These are phyloP conservation scores for Polytrichum commune DNA, from an alignment of 225 moss, liverwort and hornwort genomes.

Conservation along the genomic window DNA sequence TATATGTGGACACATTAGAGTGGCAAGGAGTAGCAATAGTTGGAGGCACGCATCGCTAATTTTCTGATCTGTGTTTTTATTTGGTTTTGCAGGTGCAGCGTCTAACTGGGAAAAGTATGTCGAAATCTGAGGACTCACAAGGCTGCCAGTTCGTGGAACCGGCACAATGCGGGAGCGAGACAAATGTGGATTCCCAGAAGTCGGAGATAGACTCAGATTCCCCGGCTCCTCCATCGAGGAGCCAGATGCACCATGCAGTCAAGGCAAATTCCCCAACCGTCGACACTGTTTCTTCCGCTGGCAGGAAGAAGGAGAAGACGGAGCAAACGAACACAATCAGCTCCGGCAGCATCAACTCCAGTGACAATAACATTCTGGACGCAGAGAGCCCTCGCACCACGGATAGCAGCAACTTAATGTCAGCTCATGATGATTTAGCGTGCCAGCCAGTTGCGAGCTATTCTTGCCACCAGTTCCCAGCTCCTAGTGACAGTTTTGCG, in stretches of 20 bases:
- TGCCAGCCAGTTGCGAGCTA: conserved; percentile 1
- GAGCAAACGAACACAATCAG: conserved; percentile 41
- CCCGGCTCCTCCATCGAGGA: no score
- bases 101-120: conserved; percentile 24
- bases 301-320: conserved; percentile 18
- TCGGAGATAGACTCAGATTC: not conserved
- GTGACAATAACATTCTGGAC: conserved; percentile 51
- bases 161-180: conserved; percentile 30
- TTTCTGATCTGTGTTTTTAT: not conserved
- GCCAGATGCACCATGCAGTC: no score
- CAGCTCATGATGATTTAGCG: not conserved
- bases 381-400: conserved; percentile 68
- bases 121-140: conserved; percentile 23
- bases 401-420: conserved; percentile 30
- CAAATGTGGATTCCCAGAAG: conserved; percentile 9
- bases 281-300: not conserved
- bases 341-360: conserved; percentile 74
- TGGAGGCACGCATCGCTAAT: not conserved
- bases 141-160: conserved; percentile 19
- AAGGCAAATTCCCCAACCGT: no score
- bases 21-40: no score
- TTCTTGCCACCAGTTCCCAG: conserved; percentile 13
- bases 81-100: conserved; percentile 28
- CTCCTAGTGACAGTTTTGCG: conserved; percentile 26
- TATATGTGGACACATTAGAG: no score